Evolutionary conservation across 2,329 filamentous ascomycete genomes (phyloP), one percentile per base, ranked within the genome.

Genomic region (Hymenoscyphus linearis): DNA sequence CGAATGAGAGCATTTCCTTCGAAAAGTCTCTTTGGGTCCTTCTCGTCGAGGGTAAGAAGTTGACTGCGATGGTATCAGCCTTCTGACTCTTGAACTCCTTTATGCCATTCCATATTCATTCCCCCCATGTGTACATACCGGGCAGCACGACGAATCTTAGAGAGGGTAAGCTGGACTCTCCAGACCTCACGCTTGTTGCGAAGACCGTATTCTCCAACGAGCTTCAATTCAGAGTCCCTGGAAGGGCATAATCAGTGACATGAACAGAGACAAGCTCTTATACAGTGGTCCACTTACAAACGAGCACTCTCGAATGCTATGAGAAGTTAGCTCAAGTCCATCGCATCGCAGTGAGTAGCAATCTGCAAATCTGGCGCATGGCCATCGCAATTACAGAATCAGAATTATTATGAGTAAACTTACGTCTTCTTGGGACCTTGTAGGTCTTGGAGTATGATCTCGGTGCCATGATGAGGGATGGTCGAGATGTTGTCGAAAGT

Each of bases 131-230:
- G 35, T 59, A n/a, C 62, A 76, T 90, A 97, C 93, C 95, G 95
- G 79, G 95, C 95, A 89, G 95, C 95, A 96, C 95, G 95, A 93
- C 95, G 95, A 77, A 99, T 99, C 89, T 98, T 98, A 85, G 95
- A 98, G 78, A 99, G 89, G 77, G 93, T 97, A 81, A 99, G 89
- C 87, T 91, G 89, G 82, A 99, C 95, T 82, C 95, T 92, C 95
- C 95, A 99, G 78, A 99, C 95, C 87, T 99, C 95, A 86, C 95
- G 93, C 92, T 99, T 99, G 87, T 99, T 99, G 83, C 93, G 91
- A 76, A 99, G 91, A 83, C 95, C 95, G 86, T 96, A 99, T 85
- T 99, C 95, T 83, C 95, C 95, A 76, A 99, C 93, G 82, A 95
- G 89, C 90, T 99, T 99, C 82, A 99, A 84, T 85, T 99, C 95